These are phyloP conservation scores for Vickermania ingenoplastis DNA, from an alignment of 208 protist genomes.

Conservation along the genomic window DNA sequence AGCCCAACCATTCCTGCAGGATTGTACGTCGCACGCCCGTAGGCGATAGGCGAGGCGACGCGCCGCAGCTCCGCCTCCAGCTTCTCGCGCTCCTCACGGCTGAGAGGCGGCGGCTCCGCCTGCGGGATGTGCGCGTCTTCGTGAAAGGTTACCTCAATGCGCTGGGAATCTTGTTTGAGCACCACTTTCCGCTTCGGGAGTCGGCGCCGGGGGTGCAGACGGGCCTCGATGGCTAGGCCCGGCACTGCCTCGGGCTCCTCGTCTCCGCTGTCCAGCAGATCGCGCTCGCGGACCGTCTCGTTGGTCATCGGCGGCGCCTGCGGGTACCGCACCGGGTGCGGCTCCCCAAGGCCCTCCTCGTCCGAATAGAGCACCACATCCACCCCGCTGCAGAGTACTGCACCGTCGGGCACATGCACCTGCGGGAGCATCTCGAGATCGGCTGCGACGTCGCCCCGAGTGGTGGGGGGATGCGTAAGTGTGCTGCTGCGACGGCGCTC, in stretches of 20 bases:
- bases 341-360: neutral
- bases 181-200: conserved; percentile 17
- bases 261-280: neutral
- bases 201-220: conserved; percentile 25
- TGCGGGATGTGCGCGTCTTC: conserved; percentile 18
- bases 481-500: neutral
- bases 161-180: conserved; percentile 21
- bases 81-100: conserved; percentile 17
- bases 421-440: no score
- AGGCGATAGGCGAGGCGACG: conserved; percentile 34
- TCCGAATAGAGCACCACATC: neutral
- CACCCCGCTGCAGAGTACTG: neutral
- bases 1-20: neutral
- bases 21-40: conserved; percentile 20
- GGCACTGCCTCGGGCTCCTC: conserved; percentile 1
- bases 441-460: neutral
- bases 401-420: no score
- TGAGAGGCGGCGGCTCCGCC: conserved; percentile 34
- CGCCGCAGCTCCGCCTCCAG: conserved; percentile 22
- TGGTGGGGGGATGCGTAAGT: neutral
- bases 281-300: neutral
- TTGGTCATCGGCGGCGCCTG: conserved; percentile 4
- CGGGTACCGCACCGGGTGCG: neutral
- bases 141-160: conserved; percentile 20
- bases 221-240: conserved; percentile 31